Conservation (phyloP, 2,329 filamentous ascomycete genomes). For the Fusarium abutilonis region DNA sequence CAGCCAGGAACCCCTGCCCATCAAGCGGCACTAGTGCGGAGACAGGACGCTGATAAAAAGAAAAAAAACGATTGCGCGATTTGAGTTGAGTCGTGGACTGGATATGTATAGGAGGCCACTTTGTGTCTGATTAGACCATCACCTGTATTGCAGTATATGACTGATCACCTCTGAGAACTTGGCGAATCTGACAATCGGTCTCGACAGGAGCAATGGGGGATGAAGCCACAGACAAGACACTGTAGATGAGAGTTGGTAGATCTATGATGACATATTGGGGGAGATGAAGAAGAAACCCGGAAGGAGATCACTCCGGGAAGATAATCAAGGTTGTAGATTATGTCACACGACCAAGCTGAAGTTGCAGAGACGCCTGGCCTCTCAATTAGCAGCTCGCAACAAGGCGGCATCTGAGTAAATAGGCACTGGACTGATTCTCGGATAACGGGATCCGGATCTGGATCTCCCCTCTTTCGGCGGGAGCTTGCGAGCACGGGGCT, state of each 20-base stretch:
- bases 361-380: slow-evolving; percentile 17
- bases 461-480: background rate
- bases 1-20: slow-evolving; percentile 20
- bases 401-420: too few relatives aligned
- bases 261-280: slow-evolving; percentile 34
- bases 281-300: slow-evolving; percentile 15
- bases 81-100: slow-evolving; percentile 16
- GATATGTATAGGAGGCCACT: slow-evolving; percentile 9
- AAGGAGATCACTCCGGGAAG: slow-evolving; percentile 11
- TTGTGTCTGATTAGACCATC: slow-evolving; percentile 43
- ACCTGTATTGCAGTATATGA: slow-evolving; percentile 28
- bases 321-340: slow-evolving; percentile 8
- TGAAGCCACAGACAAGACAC: slow-evolving; percentile 31
- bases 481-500: background rate
- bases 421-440: background rate
- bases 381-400: background rate
- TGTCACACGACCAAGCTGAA: slow-evolving; percentile 12
- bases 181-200: slow-evolving; percentile 19
- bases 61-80: slow-evolving; percentile 30
- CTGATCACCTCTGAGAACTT: slow-evolving; percentile 28
- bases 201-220: slow-evolving; percentile 9
- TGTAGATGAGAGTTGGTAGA: slow-evolving; percentile 15
- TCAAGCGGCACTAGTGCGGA: slow-evolving; percentile 26
- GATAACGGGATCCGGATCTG: background rate
- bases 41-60: slow-evolving; percentile 26